Evolutionary conservation across 1,139 yeast genomes (phyloP), one percentile per base, ranked within the genome.

Genomic region (Hyphopichia buzzinii): DNA sequence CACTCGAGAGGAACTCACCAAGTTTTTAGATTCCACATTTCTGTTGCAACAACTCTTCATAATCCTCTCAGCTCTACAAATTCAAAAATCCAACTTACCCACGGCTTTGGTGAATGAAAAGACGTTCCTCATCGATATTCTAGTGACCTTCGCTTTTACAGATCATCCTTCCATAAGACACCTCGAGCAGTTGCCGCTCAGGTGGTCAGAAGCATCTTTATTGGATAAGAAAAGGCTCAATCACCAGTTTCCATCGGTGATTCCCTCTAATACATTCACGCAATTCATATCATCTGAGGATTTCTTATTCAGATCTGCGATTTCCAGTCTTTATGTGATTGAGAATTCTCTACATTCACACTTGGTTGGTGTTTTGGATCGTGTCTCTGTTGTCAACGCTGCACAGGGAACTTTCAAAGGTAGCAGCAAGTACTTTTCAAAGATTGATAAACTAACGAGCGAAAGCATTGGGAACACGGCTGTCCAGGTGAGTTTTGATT

Each of bases 291-390:
- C 23, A 10, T 7, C 6, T 19, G 8, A 6, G 8, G 23, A 19
- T 10, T 19, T 19, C 10, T 19, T 6, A 10, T 19, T 7, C 23
- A 19, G 23, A 19, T 7, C 8, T 10, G 10, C 8, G 6, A 7
- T 19, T 10, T 19, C 23, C 8, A 19, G 6, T 10, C 23, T 19
- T 10, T 6, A 19, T 6, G 23, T 7, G 10, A 19, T 19, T 19
- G 23, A 19, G 23, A 10, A 19, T 10, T 19, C 10, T 6, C 8
- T 10, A 10, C 10, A 19, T 10, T 6, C 23, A 1, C 66, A 60
- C 41, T 31, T 56, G 3, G 19, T 24, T 3, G 44, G 34, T n/a
- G 62, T 62, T 4, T 38, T 62, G 14, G 29, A 44, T 1, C 36
- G 64, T 27, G 26, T 59, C 6, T 40, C 46, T 8, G 49, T 19